These are phyloP conservation scores for Lasiodiplodia hormozganensis DNA, from an alignment of 2,329 filamentous ascomycete species.

Conservation along the genomic window DNA sequence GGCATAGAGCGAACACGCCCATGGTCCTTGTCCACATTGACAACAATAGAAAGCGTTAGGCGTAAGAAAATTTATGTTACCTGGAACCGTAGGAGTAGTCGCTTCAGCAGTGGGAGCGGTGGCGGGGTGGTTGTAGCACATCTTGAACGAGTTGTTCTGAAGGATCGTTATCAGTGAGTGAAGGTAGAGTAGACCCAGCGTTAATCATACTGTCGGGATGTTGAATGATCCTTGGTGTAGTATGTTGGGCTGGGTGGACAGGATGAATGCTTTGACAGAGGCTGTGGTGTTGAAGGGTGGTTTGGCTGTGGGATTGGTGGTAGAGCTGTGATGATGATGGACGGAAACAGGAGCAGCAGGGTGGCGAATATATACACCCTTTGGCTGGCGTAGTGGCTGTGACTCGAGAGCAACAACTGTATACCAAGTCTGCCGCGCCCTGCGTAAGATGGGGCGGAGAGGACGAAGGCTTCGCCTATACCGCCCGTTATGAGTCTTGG, in stretches of 20 bases:
- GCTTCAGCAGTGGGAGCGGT: background rate
- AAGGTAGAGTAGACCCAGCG: background rate
- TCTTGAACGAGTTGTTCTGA: background rate
- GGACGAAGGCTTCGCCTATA: slow-evolving; percentile 4
- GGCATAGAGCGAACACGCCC: background rate
- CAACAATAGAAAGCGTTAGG: slow-evolving; percentile 23
- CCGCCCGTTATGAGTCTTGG: slow-evolving; percentile 4
- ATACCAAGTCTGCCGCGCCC: slow-evolving; percentile 3
- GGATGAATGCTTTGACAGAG: background rate
- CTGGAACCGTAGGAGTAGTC: background rate
- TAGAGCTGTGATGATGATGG: background rate
- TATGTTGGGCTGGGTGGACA: background rate
- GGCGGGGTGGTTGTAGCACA: background rate
- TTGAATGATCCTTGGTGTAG: background rate
- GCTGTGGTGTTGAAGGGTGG: no score
- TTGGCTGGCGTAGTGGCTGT: background rate
- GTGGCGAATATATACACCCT: background rate
- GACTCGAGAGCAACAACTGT: background rate
- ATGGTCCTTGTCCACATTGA: slow-evolving; percentile 9
- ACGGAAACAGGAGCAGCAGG: background rate
- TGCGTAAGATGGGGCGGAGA: slow-evolving; percentile 5
- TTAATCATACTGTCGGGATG: background rate
- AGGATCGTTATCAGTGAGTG: background rate
- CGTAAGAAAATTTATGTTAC: slow-evolving; percentile 11
- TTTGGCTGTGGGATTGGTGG: background rate